phyloP scores from a whole-genome alignment of 495 filamentous ascomycete genomes.

The Penicillium argentinense region DNA sequence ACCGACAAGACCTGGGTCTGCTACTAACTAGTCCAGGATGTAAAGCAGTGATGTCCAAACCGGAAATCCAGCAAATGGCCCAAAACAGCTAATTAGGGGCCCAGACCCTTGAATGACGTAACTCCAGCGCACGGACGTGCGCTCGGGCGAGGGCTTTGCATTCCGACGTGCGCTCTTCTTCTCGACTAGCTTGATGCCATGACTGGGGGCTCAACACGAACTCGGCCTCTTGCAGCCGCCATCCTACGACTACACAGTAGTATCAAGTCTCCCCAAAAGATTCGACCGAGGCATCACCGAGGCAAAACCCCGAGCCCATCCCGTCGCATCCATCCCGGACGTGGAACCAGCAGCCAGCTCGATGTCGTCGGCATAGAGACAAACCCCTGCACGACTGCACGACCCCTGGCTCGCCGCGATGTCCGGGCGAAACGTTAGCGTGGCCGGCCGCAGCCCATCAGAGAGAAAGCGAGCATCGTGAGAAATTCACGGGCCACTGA shows the following conservation, averaged over 20 bases:
- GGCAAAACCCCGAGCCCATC: no score
- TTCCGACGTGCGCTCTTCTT: neutral
- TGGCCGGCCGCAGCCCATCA: constrained; percentile 12
- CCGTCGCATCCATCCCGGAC: no score
- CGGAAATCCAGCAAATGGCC: neutral
- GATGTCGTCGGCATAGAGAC: neutral
- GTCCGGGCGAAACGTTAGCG: constrained; percentile 11
- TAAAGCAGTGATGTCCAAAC: no score
- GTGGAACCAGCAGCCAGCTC: no score
- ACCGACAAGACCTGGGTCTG: no score
- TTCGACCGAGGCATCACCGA: no score
- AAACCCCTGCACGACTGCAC: constrained; percentile 2
- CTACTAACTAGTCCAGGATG: no score
- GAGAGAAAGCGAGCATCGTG: constrained; percentile 3
- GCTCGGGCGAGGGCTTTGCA: neutral
- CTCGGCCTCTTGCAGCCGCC: no score
- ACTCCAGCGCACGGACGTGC: constrained; percentile 2
- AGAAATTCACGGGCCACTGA: neutral
- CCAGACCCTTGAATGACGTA: constrained; percentile 13
- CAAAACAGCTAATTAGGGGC: constrained; percentile 20
- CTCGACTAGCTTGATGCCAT: no score
- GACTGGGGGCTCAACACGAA: no score
- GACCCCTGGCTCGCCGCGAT: constrained; percentile 15
- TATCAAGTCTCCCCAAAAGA: no score
- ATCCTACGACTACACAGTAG: neutral